Evolutionary conservation across 2,329 filamentous ascomycete genomes (phyloP).

Genomic region (Aspergillus candidus): DNA sequence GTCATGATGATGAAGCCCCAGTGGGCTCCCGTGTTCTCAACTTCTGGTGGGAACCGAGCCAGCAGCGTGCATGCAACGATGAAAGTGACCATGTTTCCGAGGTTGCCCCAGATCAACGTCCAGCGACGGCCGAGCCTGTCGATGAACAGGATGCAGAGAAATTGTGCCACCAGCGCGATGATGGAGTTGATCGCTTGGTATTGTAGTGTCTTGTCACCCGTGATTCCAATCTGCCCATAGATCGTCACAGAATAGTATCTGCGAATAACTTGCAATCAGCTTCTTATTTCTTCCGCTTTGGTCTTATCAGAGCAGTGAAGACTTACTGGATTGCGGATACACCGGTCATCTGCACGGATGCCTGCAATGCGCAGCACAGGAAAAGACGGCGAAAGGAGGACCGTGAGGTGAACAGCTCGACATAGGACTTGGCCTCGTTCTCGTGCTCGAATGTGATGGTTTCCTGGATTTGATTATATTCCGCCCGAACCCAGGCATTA

Average conservation of each 20-base stretch:
- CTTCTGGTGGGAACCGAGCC: slow-evolving; percentile 56
- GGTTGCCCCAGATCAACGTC: slow-evolving; percentile 66
- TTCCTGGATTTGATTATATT: slow-evolving; percentile 66
- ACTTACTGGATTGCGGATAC: slow-evolving; percentile 61
- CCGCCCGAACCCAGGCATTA: slow-evolving; percentile 65
- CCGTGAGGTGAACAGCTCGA: slow-evolving; percentile 60
- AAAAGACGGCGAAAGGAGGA: slow-evolving; percentile 67
- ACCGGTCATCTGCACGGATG: slow-evolving; percentile 69
- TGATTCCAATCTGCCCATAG: slow-evolving; percentile 64
- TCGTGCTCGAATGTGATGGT: slow-evolving; percentile 61
- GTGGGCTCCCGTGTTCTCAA: slow-evolving; percentile 31
- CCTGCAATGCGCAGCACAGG: slow-evolving; percentile 63
- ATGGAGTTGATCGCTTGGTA: slow-evolving; percentile 72
- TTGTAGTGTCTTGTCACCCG: slow-evolving; percentile 58
- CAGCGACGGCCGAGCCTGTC: slow-evolving; percentile 66
- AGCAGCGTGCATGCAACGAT: slow-evolving; percentile 58
- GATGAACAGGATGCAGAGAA: slow-evolving; percentile 59
- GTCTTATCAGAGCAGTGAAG: neutral
- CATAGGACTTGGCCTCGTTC: slow-evolving; percentile 62
- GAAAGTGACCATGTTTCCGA: slow-evolving; percentile 66
- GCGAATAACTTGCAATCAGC: neutral
- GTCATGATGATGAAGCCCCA: slow-evolving; percentile 65
- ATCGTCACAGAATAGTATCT: slow-evolving; percentile 63
- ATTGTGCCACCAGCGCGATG: slow-evolving; percentile 63
- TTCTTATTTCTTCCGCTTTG: too few species aligned